phyloP scores from a whole-genome alignment of 2,329 filamentous ascomycete genomes.

The Domatiomyces catenatus region DNA sequence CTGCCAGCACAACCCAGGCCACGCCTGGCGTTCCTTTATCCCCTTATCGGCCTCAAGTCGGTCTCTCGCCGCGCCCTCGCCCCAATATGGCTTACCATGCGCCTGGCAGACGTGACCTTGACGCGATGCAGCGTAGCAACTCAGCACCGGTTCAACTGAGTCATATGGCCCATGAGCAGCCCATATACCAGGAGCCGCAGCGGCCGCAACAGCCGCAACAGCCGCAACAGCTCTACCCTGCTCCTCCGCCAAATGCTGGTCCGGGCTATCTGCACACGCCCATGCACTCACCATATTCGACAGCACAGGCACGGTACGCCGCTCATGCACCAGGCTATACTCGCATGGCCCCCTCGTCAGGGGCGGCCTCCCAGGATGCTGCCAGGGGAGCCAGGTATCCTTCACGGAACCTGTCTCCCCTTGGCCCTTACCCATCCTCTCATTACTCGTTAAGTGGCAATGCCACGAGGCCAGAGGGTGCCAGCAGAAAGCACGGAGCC shows the following conservation, averaged over 20 bases:
- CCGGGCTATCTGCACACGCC: neutral
- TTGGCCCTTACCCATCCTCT: neutral
- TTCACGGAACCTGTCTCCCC: slow-evolving; percentile 4
- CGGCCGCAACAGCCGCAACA: slow-evolving; percentile 3
- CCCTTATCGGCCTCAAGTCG: neutral
- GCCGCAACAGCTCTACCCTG: neutral
- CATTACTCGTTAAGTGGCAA: neutral
- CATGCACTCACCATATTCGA: slow-evolving; percentile 2
- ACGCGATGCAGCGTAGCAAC: slow-evolving; percentile 10
- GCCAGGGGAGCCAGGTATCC: slow-evolving; percentile 13
- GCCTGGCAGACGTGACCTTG: slow-evolving; percentile 8
- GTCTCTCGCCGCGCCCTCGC: neutral
- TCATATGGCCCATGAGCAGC: slow-evolving; percentile 9
- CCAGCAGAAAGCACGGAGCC: slow-evolving; percentile 10
- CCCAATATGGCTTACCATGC: neutral
- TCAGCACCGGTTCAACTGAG: slow-evolving; percentile 13
- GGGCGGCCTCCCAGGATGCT: slow-evolving; percentile 14
- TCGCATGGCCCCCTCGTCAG: slow-evolving; percentile 5
- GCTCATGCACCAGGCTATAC: slow-evolving; percentile 1
- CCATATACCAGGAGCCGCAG: slow-evolving; percentile 2
- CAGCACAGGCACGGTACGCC: slow-evolving; percentile 5
- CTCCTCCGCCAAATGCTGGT: neutral
- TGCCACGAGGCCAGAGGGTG: neutral
- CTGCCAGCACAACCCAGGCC: neutral
- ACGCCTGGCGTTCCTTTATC: neutral